Evolutionary conservation across 805 yeast genomes (phyloP).

Genomic region (Kodamaea sagamina): DNA sequence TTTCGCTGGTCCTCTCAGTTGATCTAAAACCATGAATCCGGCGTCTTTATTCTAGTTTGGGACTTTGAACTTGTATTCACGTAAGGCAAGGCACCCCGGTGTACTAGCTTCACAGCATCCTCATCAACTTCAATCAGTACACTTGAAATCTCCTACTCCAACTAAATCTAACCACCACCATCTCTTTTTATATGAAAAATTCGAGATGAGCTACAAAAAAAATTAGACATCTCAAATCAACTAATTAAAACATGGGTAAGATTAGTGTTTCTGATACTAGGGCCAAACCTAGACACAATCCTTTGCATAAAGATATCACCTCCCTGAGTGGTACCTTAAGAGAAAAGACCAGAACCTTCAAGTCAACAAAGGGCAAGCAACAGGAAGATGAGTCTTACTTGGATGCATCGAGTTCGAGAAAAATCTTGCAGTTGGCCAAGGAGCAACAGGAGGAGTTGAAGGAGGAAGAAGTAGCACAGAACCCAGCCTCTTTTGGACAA

Average conservation of each 20-base stretch:
- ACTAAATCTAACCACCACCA: background rate
- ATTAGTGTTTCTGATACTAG: constrained; percentile 44
- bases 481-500: constrained; percentile 22
- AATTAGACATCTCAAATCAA: constrained; percentile 1
- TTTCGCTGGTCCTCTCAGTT: too few species aligned
- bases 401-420: constrained; percentile 81
- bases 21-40: too few species aligned
- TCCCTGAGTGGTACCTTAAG: constrained; percentile 72
- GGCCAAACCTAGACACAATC: constrained; percentile 73
- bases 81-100: too few species aligned
- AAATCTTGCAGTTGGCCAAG: constrained; percentile 83
- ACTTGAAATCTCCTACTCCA: too few species aligned
- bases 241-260: constrained; percentile 58
- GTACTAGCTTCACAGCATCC: too few species aligned
- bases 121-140: too few species aligned
- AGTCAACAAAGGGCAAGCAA: constrained; percentile 32
- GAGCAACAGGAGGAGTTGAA: constrained; percentile 92
- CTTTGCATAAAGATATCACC: constrained; percentile 76
- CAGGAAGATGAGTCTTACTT: constrained; percentile 60
- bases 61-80: too few species aligned
- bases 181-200: background rate
- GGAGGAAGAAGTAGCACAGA: constrained; percentile 50
- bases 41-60: too few species aligned
- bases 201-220: constrained; percentile 11
- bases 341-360: constrained; percentile 33